phyloP scores from a whole-genome alignment of 768 basidiomycete species.

The Calocybe gangraenosa region DNA sequence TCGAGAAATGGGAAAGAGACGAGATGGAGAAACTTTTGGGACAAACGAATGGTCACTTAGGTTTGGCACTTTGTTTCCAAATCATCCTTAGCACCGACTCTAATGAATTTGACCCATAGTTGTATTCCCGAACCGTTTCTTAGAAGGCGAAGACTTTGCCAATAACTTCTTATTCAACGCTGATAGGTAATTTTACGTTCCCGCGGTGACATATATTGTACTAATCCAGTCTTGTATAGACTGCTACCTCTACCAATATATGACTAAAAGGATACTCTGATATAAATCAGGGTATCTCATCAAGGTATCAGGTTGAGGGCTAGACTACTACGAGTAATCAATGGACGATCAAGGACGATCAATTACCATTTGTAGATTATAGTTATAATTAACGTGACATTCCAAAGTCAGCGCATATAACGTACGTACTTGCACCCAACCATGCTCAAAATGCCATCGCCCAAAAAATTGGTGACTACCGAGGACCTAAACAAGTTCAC shows the following conservation, averaged over 20 bases:
- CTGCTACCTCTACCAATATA: constrained; percentile 76
- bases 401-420: too few relatives aligned
- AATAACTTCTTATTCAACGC: constrained; percentile 94
- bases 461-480: constrained; percentile 10
- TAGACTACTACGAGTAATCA: too few relatives aligned
- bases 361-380: too few relatives aligned
- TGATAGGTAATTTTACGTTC: constrained; percentile 52
- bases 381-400: too few relatives aligned
- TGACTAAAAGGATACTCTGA: constrained; percentile 29
- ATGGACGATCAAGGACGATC: too few relatives aligned
- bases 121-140: constrained; percentile 76
- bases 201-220: neutral
- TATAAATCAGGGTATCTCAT: too few relatives aligned
- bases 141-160: constrained; percentile 89
- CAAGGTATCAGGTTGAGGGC: too few relatives aligned
- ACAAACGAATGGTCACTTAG: constrained; percentile 81
- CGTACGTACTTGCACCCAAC: too few relatives aligned
- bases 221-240: constrained; percentile 26
- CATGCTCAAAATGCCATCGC: neutral
- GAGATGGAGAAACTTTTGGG: constrained; percentile 85
- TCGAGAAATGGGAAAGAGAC: constrained; percentile 78
- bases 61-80: constrained; percentile 37
- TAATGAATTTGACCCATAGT: constrained; percentile 42
- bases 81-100: neutral
- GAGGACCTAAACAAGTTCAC: constrained; percentile 44